Conservation (phyloP, 2,329 filamentous ascomycete species). For the Neopestalotiopsis sp. region DNA sequence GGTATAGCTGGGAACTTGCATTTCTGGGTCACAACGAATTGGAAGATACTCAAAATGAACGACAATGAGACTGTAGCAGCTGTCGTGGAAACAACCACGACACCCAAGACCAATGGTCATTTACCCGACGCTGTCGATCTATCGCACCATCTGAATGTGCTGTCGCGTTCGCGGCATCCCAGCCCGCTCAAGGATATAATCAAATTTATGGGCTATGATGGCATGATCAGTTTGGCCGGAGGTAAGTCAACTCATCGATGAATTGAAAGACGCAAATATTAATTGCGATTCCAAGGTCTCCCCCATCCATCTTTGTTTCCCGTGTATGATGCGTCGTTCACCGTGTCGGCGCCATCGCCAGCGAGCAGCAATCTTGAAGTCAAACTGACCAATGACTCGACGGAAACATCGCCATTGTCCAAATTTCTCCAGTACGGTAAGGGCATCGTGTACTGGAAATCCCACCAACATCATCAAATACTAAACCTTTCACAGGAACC, state of each 20-base stretch:
- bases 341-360: not conserved
- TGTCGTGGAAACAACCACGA: not conserved
- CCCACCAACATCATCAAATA: not conserved
- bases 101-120: not conserved
- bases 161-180: conserved; percentile 35
- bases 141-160: conserved; percentile 37
- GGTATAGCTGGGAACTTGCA: not conserved
- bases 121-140: conserved; percentile 27
- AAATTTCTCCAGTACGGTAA: conserved; percentile 11
- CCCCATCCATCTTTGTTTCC: conserved; percentile 17
- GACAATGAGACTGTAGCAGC: not conserved
- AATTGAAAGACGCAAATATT: conserved; percentile 12
- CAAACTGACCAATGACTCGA: conserved; percentile 17
- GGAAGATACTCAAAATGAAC: not conserved
- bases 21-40: not conserved
- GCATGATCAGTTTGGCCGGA: conserved; percentile 39
- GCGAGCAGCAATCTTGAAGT: conserved; percentile 21
- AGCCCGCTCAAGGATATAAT: conserved; percentile 41
- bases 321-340: conserved; percentile 12
- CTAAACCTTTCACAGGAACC: not conserved
- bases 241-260: conserved; percentile 27
- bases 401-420: not conserved
- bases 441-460: conserved; percentile 23
- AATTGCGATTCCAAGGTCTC: not conserved
- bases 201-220: conserved; percentile 39